Conservation (phyloP, 2,329 filamentous ascomycete genomes). For the Alternaria burnsii region DNA sequence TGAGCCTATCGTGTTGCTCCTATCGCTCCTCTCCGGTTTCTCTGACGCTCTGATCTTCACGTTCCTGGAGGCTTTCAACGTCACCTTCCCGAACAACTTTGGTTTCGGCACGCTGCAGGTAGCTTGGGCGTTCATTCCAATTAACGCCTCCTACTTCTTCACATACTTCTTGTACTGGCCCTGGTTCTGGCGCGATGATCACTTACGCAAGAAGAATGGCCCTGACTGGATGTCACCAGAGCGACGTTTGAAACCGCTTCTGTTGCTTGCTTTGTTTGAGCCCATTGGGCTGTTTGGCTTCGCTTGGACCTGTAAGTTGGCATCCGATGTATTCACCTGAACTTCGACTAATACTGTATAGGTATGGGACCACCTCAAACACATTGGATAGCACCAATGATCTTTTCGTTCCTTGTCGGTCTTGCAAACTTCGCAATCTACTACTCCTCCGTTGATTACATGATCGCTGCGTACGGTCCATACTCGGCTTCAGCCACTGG, state of each 20-base stretch:
- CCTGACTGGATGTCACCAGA: slow-evolving; percentile 62
- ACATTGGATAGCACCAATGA: slow-evolving; percentile 73
- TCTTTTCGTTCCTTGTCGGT: slow-evolving; percentile 72
- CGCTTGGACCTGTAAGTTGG: slow-evolving; percentile 65
- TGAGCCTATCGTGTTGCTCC: slow-evolving; percentile 75
- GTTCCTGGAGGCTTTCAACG: slow-evolving; percentile 73
- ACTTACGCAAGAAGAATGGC: slow-evolving; percentile 48
- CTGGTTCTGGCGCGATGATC: slow-evolving; percentile 54
- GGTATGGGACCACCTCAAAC: slow-evolving; percentile 63
- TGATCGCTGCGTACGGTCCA: slow-evolving; percentile 76
- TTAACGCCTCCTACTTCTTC: slow-evolving; percentile 67
- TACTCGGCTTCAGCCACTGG: slow-evolving; percentile 79
- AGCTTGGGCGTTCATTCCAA: slow-evolving; percentile 65
- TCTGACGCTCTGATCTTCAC: slow-evolving; percentile 80
- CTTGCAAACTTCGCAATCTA: slow-evolving; percentile 76
- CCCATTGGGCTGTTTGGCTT: slow-evolving; percentile 75
- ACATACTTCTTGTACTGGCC: slow-evolving; percentile 68
- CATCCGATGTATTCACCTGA: neutral
- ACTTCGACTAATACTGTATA: neutral
- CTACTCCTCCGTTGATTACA: slow-evolving; percentile 80
- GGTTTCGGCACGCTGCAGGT: slow-evolving; percentile 64
- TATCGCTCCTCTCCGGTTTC: slow-evolving; percentile 78
- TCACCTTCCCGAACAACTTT: slow-evolving; percentile 72
- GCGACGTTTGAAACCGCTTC: slow-evolving; percentile 69
- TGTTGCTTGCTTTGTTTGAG: slow-evolving; percentile 66